phyloP scores from a whole-genome alignment of 768 basidiomycete species.

The Coprinopsis cinerea region DNA sequence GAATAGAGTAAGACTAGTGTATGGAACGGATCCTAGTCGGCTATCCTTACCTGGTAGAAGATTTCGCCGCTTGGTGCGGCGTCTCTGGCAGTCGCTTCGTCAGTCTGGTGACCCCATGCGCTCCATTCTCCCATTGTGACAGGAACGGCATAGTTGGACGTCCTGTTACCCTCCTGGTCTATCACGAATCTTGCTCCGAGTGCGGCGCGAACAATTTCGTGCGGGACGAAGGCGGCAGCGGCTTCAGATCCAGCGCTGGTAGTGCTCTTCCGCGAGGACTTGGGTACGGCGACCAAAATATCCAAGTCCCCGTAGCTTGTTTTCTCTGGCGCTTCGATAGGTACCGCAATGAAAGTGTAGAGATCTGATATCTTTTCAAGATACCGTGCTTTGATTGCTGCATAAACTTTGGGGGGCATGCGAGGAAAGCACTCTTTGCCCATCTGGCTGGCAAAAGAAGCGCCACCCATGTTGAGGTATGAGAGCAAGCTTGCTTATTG shows the following conservation, averaged over 20 bases:
- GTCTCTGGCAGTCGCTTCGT: slow-evolving; percentile 23
- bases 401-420: slow-evolving; percentile 51
- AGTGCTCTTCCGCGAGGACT: slow-evolving; percentile 10
- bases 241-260: not conserved
- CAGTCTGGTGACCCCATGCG: slow-evolving; percentile 19
- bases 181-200: slow-evolving; percentile 46
- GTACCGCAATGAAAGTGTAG: slow-evolving; percentile 48
- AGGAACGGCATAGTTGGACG: slow-evolving; percentile 59
- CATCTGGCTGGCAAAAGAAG: slow-evolving; percentile 49
- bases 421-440: slow-evolving; percentile 49
- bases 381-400: slow-evolving; percentile 41
- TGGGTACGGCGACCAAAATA: slow-evolving; percentile 52
- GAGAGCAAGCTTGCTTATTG: no score
- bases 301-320: slow-evolving; percentile 65
- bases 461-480: slow-evolving; percentile 53
- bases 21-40: no score
- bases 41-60: slow-evolving; percentile 35
- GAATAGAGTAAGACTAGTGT: not conserved
- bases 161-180: slow-evolving; percentile 44
- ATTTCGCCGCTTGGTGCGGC: slow-evolving; percentile 25
- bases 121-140: slow-evolving; percentile 35
- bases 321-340: slow-evolving; percentile 63
- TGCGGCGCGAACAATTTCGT: slow-evolving; percentile 29
- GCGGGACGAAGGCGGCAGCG: slow-evolving; percentile 21
- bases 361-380: slow-evolving; percentile 35